Evolutionary conservation across 78 protist species (phyloP).

Genomic region (Pelomyxa schiedti): DNA sequence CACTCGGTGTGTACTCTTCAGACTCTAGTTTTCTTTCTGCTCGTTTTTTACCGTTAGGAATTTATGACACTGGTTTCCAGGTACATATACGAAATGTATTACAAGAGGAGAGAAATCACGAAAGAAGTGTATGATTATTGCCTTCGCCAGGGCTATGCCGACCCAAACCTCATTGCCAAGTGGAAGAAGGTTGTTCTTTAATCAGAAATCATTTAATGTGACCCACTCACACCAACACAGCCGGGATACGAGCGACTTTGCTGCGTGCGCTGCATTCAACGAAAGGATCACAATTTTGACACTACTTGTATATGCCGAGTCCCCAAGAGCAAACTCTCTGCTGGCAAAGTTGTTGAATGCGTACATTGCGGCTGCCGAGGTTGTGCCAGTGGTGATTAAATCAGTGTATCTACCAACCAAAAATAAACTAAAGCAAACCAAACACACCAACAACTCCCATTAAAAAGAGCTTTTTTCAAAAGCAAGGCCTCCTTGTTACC

Average conservation of each 20-base stretch:
- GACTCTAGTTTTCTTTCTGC: neutral
- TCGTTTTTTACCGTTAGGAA: neutral
- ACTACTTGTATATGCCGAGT: slow-evolving; percentile 84
- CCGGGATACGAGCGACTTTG: slow-evolving; percentile 84
- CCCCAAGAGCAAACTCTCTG: slow-evolving; percentile 39
- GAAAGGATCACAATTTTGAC: slow-evolving; percentile 40
- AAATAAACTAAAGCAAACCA: too few relatives aligned
- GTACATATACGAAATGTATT: slow-evolving; percentile 62
- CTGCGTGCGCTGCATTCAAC: slow-evolving; percentile 75
- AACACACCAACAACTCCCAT: too few relatives aligned
- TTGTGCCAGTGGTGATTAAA: slow-evolving; percentile 52
- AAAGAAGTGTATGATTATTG: slow-evolving; percentile 76
- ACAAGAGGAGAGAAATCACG: slow-evolving; percentile 51
- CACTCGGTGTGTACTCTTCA: too few relatives aligned
- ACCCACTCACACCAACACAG: neutral
- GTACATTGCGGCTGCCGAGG: slow-evolving; percentile 71
- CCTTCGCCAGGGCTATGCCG: slow-evolving; percentile 63
- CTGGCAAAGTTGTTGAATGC: slow-evolving; percentile 49
- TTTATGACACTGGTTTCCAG: too few relatives aligned
- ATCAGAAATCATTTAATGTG: neutral
- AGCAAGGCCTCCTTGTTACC: too few relatives aligned
- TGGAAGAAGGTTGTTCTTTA: slow-evolving; percentile 90
- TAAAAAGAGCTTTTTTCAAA: too few relatives aligned
- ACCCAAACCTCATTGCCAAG: slow-evolving; percentile 79
- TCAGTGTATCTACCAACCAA: too few relatives aligned